phyloP scores from a whole-genome alignment of 2,329 filamentous ascomycete species.

The Alternaria gansuensis region DNA sequence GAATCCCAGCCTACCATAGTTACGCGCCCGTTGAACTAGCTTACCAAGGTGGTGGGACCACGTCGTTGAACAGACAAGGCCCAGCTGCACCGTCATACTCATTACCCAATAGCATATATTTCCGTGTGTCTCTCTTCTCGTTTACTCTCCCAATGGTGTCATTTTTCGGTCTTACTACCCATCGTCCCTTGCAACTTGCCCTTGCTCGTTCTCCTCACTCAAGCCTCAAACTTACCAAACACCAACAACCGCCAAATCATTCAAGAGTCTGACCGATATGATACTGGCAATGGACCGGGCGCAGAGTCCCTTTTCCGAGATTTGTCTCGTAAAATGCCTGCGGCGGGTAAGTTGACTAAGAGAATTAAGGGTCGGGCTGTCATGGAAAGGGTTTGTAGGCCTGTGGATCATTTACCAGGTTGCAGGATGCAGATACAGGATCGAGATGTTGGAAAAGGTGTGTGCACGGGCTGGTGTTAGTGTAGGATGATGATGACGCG shows the following conservation, averaged over 20 bases:
- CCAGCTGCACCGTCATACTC: not conserved
- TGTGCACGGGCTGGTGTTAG: constrained; percentile 7
- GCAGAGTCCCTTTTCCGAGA: not conserved
- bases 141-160: constrained; percentile 3
- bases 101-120: not conserved
- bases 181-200: not conserved
- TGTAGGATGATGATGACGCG: constrained; percentile 3
- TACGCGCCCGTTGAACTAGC: constrained; percentile 10
- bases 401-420: not conserved
- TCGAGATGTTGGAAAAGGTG: not conserved
- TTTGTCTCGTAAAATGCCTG: not conserved
- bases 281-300: not conserved
- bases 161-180: constrained; percentile 3
- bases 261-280: constrained; percentile 1
- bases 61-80: not conserved
- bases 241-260: not conserved
- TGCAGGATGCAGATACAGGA: constrained; percentile 6
- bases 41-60: constrained; percentile 4
- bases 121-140: not conserved
- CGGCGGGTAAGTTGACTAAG: constrained; percentile 5
- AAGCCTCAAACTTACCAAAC: constrained; percentile 5
- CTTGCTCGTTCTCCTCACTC: constrained; percentile 9
- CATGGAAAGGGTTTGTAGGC: not conserved
- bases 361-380: not conserved
- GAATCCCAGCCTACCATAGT: not conserved